A percentile compares a stretch with the other conserved stretches of the same genome.
phyloP scores from a whole-genome alignment of 768 basidiomycete species.

The Candolleomyces efflorescens region DNA sequence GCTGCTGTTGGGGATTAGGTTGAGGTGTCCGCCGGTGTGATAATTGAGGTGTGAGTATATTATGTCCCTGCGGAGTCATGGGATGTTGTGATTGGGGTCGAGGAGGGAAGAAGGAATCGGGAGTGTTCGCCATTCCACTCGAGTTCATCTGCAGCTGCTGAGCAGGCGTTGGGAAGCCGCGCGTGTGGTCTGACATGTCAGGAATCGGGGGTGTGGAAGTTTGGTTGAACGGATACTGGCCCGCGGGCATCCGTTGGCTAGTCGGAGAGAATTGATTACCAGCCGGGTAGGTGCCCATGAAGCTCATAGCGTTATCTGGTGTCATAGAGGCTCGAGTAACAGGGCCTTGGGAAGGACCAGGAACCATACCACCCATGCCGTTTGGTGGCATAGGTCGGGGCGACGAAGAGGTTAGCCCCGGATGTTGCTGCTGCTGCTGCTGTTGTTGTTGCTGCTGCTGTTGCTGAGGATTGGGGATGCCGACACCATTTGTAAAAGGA shows the following conservation, averaged over 20 bases:
- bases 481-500: background rate
- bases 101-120: constrained; percentile 26
- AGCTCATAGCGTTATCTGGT: constrained; percentile 37
- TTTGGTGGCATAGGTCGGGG: constrained; percentile 1
- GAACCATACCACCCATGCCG: constrained; percentile 29
- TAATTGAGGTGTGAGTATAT: constrained; percentile 15
- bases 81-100: constrained; percentile 13
- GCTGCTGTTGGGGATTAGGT: constrained; percentile 9
- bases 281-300: constrained; percentile 36
- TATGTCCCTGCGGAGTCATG: background rate
- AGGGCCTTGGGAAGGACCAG: constrained; percentile 35
- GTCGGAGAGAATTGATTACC: constrained; percentile 20
- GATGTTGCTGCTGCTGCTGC: no score
- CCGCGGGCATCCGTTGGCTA: background rate
- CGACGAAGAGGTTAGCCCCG: background rate
- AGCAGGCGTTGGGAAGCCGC: constrained; percentile 35
- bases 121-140: background rate
- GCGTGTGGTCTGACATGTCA: background rate
- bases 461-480: background rate
- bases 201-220: constrained; percentile 2
- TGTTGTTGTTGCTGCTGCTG: background rate
- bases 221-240: constrained; percentile 1
- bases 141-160: constrained; percentile 9
- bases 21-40: constrained; percentile 23
- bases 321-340: constrained; percentile 40